These are phyloP conservation scores for Microdochium nivale DNA, from an alignment of 2,329 filamentous ascomycete genomes.

Conservation along the genomic window DNA sequence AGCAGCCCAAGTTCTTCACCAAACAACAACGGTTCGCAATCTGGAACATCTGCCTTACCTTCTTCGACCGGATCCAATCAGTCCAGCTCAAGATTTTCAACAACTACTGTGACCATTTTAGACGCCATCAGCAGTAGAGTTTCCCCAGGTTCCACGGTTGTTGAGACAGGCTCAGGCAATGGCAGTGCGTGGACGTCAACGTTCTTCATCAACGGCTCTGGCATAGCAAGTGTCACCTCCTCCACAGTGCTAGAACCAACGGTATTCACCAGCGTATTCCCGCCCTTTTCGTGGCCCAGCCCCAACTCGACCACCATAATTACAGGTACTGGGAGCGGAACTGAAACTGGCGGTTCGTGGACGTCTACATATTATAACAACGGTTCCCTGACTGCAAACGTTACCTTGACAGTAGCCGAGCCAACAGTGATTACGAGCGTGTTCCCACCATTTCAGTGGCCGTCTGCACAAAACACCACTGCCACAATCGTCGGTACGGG, in stretches of 20 bases:
- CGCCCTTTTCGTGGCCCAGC: background rate
- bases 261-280: background rate
- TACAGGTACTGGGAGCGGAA: background rate
- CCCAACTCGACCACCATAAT: background rate
- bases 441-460: background rate
- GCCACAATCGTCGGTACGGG: background rate
- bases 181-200: background rate
- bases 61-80: too few relatives aligned
- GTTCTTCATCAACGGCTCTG: background rate
- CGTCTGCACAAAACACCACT: background rate
- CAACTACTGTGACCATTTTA: background rate
- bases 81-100: background rate
- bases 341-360: background rate
- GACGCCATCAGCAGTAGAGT: background rate
- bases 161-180: background rate
- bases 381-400: background rate
- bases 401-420: background rate
- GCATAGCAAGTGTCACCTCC: background rate
- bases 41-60: too few relatives aligned
- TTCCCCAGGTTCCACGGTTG: background rate
- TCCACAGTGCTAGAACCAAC: background rate
- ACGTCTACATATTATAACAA: background rate
- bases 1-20: too few relatives aligned
- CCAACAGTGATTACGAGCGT: background rate
- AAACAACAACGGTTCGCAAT: too few relatives aligned